These are phyloP conservation scores for Lactarius hatsudake DNA, from an alignment of 768 basidiomycete genomes.

Conservation along the genomic window DNA sequence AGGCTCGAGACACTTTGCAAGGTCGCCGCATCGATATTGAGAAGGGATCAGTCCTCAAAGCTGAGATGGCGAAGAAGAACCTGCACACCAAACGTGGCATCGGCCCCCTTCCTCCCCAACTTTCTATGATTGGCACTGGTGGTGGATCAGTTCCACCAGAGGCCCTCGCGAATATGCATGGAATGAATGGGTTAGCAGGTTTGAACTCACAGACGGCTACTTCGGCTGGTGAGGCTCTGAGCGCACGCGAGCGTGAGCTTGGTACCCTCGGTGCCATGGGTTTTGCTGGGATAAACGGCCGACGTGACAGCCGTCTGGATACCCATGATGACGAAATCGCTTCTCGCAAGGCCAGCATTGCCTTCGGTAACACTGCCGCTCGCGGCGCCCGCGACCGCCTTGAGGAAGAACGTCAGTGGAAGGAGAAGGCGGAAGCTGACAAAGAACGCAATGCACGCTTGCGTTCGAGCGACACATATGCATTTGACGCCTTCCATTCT, in stretches of 20 bases:
- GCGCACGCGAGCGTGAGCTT: constrained; percentile 47
- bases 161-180: constrained; percentile 31
- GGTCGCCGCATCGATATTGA: constrained; percentile 90
- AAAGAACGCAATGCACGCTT: constrained; percentile 38
- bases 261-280: constrained; percentile 49
- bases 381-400: constrained; percentile 63
- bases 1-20: constrained; percentile 84
- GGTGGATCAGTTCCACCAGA: constrained; percentile 26
- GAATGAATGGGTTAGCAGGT: constrained; percentile 29
- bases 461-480: constrained; percentile 43
- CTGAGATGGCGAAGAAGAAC: constrained; percentile 99
- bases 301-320: constrained; percentile 32
- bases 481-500: constrained; percentile 80
- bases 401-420: constrained; percentile 55
- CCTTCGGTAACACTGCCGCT: constrained; percentile 40
- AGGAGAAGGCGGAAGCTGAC: constrained; percentile 46
- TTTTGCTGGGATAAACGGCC: constrained; percentile 31
- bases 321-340: constrained; percentile 49
- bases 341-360: constrained; percentile 38
- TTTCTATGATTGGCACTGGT: constrained; percentile 27
- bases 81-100: constrained; percentile 91
- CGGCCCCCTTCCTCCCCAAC: constrained; percentile 39
- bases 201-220: constrained; percentile 17
- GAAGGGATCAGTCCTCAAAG: constrained; percentile 90
- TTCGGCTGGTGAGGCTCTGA: constrained; percentile 34